Conservation (phyloP, 2,329 filamentous ascomycete species). For the Phymatotrichopsis omnivora region DNA sequence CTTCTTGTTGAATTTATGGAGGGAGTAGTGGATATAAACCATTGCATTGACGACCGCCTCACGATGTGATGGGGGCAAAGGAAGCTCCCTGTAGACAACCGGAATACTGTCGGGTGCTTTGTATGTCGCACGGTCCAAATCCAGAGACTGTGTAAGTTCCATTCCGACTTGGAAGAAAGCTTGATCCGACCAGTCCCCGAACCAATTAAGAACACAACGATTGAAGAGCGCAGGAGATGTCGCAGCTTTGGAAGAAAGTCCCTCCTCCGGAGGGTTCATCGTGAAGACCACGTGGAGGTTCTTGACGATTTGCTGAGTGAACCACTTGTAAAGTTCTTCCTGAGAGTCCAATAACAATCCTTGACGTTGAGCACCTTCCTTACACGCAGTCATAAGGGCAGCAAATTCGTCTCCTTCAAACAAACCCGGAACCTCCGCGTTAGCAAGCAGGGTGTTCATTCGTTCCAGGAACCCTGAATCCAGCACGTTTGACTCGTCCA, state of each 20-base stretch:
- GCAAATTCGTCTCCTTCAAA: conserved; percentile 99
- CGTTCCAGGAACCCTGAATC: conserved; percentile 97
- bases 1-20: conserved; percentile 80
- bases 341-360: conserved; percentile 91
- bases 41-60: conserved; percentile 94
- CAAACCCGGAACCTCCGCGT: conserved; percentile 96
- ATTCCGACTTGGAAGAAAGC: conserved; percentile 95
- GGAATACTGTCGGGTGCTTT: conserved; percentile 81
- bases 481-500: conserved; percentile 97
- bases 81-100: conserved; percentile 78
- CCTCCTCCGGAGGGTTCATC: conserved; percentile 97
- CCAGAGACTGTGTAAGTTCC: conserved; percentile 91
- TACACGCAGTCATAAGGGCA: conserved; percentile 97
- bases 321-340: conserved; percentile 99
- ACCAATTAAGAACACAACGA: conserved; percentile 98
- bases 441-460: conserved; percentile 97
- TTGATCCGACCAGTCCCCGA: conserved; percentile 99
- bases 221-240: conserved; percentile 98
- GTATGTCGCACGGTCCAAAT: conserved; percentile 82
- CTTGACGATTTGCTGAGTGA: conserved; percentile 97
- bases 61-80: conserved; percentile 75
- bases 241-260: conserved; percentile 87
- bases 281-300: conserved; percentile 99
- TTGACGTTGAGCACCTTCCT: conserved; percentile 93
- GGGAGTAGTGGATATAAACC: conserved; percentile 96